Evolutionary conservation across 208 protist species (phyloP), one percentile per base, ranked within the genome.

Genomic region (Plasmodiophora brassicae): DNA sequence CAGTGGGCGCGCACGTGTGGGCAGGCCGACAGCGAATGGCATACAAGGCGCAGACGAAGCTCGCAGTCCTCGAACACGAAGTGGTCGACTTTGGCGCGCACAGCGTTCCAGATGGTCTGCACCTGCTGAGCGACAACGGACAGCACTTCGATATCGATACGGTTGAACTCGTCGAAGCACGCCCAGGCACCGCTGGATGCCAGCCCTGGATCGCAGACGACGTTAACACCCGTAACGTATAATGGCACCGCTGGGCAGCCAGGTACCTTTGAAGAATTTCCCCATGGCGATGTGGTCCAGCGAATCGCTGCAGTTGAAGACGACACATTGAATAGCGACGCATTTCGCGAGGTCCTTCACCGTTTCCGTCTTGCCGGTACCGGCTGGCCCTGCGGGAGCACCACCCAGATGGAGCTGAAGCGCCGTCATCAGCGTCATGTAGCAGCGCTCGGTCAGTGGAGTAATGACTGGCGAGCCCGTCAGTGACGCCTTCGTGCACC

Each of bases 281-380:
- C 84, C 91, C 90, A 94, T 93, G 45, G 88, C 71, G 0, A 90
- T 45, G 86, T 92, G 92, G 89, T 92, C 92, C 0, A 93, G 95
- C 71, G 96, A 94, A 89, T 99, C 97, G 25, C 95, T 97, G 93
- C 98, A 99, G 92, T 99, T 99, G 93, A 99, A 99, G 53, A 99
- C 97, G 32, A 96, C 91, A 88, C 92, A 94, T 44, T 91, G 89
- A 14, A 92, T 86, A 10, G 92, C 93, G 1, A 95, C 88, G 32
- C 90, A 89, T 85, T 94, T 94, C 44, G 93, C 93, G 0, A 95
- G 71, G 86, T 94, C 91, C 87, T 95, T 94, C 25, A 91, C 91
- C 32, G 93, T 43, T 89, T 95, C 94, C 32, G 94, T 95, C 89
- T 95, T 95, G 1, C 94, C 94, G 39, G 94, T 95, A 25, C 94